These are phyloP conservation scores for Hyphodiscus hymeniophilus DNA, from an alignment of 495 filamentous ascomycete genomes.

Conservation along the genomic window DNA sequence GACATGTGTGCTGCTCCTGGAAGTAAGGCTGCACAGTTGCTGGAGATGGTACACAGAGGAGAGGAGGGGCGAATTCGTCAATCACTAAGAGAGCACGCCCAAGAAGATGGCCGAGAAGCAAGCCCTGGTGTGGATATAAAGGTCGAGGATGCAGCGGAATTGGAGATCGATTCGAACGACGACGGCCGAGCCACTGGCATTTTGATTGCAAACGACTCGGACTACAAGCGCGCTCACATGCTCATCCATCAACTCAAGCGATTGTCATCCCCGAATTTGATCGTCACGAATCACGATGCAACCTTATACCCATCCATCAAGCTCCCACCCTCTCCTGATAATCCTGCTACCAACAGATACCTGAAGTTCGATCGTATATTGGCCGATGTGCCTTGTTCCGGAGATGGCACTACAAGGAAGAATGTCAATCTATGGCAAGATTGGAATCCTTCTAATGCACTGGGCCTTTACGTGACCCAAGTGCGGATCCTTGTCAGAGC, in stretches of 20 bases:
- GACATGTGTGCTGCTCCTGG: slow-evolving; percentile 96
- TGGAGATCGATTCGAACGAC: slow-evolving; percentile 55
- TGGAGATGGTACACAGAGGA: slow-evolving; percentile 87
- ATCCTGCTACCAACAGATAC: slow-evolving; percentile 53
- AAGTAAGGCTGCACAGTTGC: slow-evolving; percentile 90
- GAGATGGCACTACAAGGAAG: slow-evolving; percentile 88
- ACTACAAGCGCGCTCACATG: slow-evolving; percentile 94
- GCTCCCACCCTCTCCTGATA: slow-evolving; percentile 49
- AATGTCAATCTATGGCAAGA: slow-evolving; percentile 90
- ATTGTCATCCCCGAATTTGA: slow-evolving; percentile 89
- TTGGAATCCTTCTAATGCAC: slow-evolving; percentile 74
- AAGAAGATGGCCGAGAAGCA: slow-evolving; percentile 39
- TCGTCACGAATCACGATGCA: slow-evolving; percentile 97
- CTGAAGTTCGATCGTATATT: slow-evolving; percentile 95
- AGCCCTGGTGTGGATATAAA: slow-evolving; percentile 35
- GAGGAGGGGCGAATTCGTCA: slow-evolving; percentile 76
- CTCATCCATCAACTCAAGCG: slow-evolving; percentile 95
- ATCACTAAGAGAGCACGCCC: slow-evolving; percentile 43
- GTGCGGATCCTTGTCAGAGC: slow-evolving; percentile 84
- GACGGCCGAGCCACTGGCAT: slow-evolving; percentile 83
- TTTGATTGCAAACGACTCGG: slow-evolving; percentile 89
- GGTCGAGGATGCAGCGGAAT: slow-evolving; percentile 36
- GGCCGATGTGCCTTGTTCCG: slow-evolving; percentile 94
- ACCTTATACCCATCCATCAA: slow-evolving; percentile 90
- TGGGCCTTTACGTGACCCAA: slow-evolving; percentile 80